Evolutionary conservation across 208 protist genomes (phyloP).

Genomic region (Leishmania tarentolae): DNA sequence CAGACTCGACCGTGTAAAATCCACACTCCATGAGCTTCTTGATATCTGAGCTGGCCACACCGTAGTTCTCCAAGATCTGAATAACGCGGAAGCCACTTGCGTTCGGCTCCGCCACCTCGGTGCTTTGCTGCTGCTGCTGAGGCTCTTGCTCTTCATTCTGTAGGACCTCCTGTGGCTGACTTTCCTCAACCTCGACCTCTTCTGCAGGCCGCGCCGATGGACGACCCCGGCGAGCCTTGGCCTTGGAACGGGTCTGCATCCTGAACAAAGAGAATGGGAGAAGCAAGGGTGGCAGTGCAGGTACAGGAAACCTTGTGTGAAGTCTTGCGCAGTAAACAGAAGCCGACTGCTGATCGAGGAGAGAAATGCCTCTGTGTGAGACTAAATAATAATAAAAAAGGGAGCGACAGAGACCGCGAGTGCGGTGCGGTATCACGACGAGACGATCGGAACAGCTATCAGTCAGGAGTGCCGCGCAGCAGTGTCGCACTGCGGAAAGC

Average conservation of each 20-base stretch:
- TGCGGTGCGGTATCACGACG: not conserved
- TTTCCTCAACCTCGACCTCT: slow-evolving; percentile 51
- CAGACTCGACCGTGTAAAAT: slow-evolving; percentile 96
- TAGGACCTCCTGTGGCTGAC: slow-evolving; percentile 22
- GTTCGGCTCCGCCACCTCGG: slow-evolving; percentile 33
- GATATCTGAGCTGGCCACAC: slow-evolving; percentile 95
- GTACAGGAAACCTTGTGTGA: not conserved
- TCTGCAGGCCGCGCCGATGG: slow-evolving; percentile 32
- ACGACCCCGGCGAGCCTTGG: slow-evolving; percentile 47
- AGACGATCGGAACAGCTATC: too few relatives aligned
- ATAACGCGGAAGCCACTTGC: slow-evolving; percentile 78
- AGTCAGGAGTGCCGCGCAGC: too few relatives aligned
- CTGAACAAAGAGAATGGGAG: not conserved
- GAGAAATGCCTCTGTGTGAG: not conserved
- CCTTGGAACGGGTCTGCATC: slow-evolving; percentile 74
- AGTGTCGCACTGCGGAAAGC: not conserved
- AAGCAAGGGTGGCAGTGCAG: not conserved
- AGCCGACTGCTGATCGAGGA: not conserved
- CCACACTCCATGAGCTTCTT: slow-evolving; percentile 97
- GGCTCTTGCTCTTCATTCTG: slow-evolving; percentile 24
- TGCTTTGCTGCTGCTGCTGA: slow-evolving; percentile 37
- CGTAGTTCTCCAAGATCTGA: slow-evolving; percentile 92
- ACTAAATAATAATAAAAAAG: not conserved
- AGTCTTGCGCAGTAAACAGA: not conserved
- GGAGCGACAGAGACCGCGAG: not conserved